Evolutionary conservation across 2,329 filamentous ascomycete species (phyloP).

Genomic region (Aspergillus fischeri): DNA sequence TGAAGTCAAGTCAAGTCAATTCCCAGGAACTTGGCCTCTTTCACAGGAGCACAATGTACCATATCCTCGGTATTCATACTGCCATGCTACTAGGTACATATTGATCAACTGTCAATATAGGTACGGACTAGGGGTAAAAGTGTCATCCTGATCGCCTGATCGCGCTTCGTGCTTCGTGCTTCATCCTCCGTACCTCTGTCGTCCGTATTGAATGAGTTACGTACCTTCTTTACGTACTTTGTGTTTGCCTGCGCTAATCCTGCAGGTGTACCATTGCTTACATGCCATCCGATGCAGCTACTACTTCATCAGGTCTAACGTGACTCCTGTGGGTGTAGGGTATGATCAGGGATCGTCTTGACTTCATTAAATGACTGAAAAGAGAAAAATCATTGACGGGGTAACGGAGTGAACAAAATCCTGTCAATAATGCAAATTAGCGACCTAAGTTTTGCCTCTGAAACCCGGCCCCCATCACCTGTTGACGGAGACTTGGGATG

Average conservation of each 20-base stretch:
- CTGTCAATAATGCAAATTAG: background rate
- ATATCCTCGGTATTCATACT: background rate
- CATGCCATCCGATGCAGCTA: background rate
- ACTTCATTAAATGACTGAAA: background rate
- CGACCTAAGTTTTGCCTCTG: background rate
- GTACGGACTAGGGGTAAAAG: too few relatives aligned
- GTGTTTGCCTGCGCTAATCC: constrained; percentile 17
- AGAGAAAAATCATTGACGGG: background rate
- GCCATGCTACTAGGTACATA: background rate
- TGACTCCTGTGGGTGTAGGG: background rate
- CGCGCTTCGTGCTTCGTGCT: background rate
- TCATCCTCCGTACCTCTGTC: background rate
- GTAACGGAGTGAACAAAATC: background rate
- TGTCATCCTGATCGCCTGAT: background rate
- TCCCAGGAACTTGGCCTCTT: background rate
- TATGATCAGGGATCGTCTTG: background rate
- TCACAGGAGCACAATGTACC: background rate
- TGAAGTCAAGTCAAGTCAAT: background rate
- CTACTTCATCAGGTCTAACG: background rate
- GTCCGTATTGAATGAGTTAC: background rate
- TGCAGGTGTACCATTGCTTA: constrained; percentile 18
- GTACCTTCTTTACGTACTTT: background rate
- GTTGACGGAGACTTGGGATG: background rate
- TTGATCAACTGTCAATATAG: too few relatives aligned
- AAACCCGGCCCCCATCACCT: background rate